A percentile compares a stretch with the other conserved stretches of the same genome.
phyloP scores from a whole-genome alignment of 202 grass and related monocot genomes.

The Musa balbisiana region DNA sequence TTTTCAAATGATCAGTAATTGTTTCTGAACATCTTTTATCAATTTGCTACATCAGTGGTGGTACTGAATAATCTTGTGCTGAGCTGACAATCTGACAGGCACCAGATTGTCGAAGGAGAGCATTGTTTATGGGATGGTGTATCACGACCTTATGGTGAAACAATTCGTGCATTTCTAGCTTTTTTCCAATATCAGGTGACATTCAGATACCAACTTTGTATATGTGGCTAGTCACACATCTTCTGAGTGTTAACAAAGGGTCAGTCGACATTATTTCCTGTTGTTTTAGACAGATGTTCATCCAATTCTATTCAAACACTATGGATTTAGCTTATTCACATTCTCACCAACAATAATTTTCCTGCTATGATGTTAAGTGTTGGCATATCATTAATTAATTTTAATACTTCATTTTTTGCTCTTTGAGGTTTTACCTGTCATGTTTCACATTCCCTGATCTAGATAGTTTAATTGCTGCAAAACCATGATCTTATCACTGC shows the following conservation, averaged over 20 bases:
- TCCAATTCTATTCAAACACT: too few species aligned
- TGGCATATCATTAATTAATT: not conserved
- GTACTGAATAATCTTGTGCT: slow-evolving; percentile 7
- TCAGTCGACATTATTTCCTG: not conserved
- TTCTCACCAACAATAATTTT: not conserved
- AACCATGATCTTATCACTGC: not conserved
- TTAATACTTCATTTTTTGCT: not conserved
- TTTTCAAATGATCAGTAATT: not conserved
- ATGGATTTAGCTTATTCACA: not conserved
- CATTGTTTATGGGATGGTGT: slow-evolving; percentile 89
- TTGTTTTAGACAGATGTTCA: not conserved
- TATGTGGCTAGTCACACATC: not conserved
- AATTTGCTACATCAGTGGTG: slow-evolving; percentile 12
- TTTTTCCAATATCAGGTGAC: slow-evolving; percentile 81
- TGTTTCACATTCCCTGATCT: not conserved
- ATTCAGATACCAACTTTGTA: not conserved
- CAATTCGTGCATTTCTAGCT: slow-evolving; percentile 81
- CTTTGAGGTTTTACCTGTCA: not conserved
- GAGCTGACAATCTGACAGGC: slow-evolving; percentile 38
- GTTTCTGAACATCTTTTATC: slow-evolving; percentile 5
- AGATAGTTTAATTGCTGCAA: not conserved
- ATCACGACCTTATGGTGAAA: slow-evolving; percentile 88
- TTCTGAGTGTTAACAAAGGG: not conserved
- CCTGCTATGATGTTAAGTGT: not conserved
- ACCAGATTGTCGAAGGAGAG: slow-evolving; percentile 84